Base-by-base conservation (phyloP, 441 rosid genomes). In the Pelargonium citronellum region DNA sequence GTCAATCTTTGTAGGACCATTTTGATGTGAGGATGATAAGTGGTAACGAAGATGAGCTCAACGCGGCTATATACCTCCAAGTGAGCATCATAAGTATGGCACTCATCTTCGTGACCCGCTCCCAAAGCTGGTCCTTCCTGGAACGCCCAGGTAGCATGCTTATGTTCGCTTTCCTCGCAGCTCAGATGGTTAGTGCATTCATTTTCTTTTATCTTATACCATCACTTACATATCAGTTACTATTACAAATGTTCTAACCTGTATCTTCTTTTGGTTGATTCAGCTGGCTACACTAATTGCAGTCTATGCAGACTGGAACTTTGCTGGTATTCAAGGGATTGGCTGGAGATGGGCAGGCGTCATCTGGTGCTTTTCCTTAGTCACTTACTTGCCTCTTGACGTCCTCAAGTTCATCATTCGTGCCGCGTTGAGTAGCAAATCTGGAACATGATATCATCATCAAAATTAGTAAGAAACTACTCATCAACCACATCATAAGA, bases 321-420 rank as follows among this genome's bases (percentile, higher is more conserved):
- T 93, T 15, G 95, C 96, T 37, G 83, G 86, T 75, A 85, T 94
- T 73, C 39, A 78, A 41, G 97, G 97, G 11, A 80, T 91, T 64
- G 96, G 98, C 9, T 94, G 98, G 97, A 91, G 87, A 83, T 93
- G 98, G 98, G 96, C 91, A 5, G 96, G 89, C 69, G 82, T 79
- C 5, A 86, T 93, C 67, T 94, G 98, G 96, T 0, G 87, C 57
- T 94, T 74, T 69, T 89, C 90, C 72, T 37, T 94, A 24, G 16
- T 94, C 63, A 85, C 91, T 2, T 94, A 89, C 75, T 17, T 91
- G 68, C 98, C 98, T 69, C 98, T 89, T 17, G 97, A 94, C 75
- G 20, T 90, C 73, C 86, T 91, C 80, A 94, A 91, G 87, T 91
- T 91, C 83, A 71, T 85, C 72, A 90, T 86, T 70, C 93, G 89